Base-by-base conservation (phyloP, 176 grass and related monocot genomes). In the Aegilops tauschii region DNA sequence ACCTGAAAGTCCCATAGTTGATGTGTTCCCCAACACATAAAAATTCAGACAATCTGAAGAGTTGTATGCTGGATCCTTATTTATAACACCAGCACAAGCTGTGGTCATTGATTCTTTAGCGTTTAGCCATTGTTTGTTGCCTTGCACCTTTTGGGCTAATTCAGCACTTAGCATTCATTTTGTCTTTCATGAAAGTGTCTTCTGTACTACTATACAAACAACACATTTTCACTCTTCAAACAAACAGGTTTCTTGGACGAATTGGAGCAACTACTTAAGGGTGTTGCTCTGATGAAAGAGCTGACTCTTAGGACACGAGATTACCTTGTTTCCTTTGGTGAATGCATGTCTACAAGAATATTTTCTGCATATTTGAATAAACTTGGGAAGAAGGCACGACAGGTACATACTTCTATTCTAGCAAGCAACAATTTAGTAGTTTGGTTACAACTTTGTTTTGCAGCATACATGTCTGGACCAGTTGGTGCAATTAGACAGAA, bases 211-310 rank as follows among this genome's bases (percentile, higher is more conserved):
- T 25, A 25, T 25, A 25, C 23, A 25, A 25, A 25, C 23, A 25
- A 25, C 23, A 25, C 23, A 25, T 25, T 25, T 25, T 25, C 23
- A 25, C 23, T 25, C 23, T 25, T 25, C 23, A 25, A 25, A 25
- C 23, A 25, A 25, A 25, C 0, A 25, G 23, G 23, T 25, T 25
- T 25, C 23, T 25, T 25, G 23, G 23, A 25, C n/a, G 91, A 98
- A 50, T 80, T 98, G 85, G 95, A 94, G 45, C 95, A 97, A 80
- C 93, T 97, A 86, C 86, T 97, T 61, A 97, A 98, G 88, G 95
- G 95, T 63, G 84, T 98, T 80, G 93, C 93, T 30, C 90, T 98
- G 95, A 98, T 98, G 95, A 98, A 98, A 90, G 95, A 98, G 82
- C 75, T 98, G 30, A 98, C 95, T 65, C 89, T 65, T 58, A 92